Evolutionary conservation across 1,284 basidiomycete species (phyloP), one percentile per base, ranked within the genome.

Genomic region (Ustilago vetiveriae): DNA sequence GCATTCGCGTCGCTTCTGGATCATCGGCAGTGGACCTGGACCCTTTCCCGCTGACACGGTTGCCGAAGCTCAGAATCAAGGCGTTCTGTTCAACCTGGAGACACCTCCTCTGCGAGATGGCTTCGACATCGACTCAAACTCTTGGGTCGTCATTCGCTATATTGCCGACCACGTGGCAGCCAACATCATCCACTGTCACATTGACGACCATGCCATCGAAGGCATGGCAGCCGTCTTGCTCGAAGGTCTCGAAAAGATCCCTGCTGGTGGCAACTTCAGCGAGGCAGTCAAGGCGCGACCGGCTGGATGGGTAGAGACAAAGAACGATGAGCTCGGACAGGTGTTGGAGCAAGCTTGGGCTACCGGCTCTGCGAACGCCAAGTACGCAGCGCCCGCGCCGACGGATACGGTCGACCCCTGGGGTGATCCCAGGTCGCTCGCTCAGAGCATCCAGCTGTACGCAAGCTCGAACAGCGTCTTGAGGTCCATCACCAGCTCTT

Each of bases 121-220:
- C 5, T 73, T 73, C 42, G 71, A 73, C 44, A 66, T 70, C 11
- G 52, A 62, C n/a, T 44, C 52, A 29, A 63, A 73, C 37, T 52
- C 59, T n/a, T 72, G 69, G 69, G 64, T 67, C 19, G 69, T 54
- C 24, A 72, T 72, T 14, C 58, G 69, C 30, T 72, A 72, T 48
- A 29, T 59, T 4, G 69, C 58, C 6, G 71, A 68, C 40, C 70
- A 70, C 21, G 54, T 62, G 1, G 66, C 66, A 3, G 66, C 71
- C 53, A 70, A 69, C 52, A 63, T 73, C 27, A 49, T 73, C 2
- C 71, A 73, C 45, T 73, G 71, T 22, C 71, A 73, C 42, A 73
- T 73, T 14, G 66, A 70, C 37, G 66, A 73, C 39, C 71, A 73
- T 33, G 54, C 48, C 33, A 70, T 73, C 27, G 60, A 73, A 39